Conservation (phyloP, 164 flowering plant genomes). For the Stephania japonica region DNA sequence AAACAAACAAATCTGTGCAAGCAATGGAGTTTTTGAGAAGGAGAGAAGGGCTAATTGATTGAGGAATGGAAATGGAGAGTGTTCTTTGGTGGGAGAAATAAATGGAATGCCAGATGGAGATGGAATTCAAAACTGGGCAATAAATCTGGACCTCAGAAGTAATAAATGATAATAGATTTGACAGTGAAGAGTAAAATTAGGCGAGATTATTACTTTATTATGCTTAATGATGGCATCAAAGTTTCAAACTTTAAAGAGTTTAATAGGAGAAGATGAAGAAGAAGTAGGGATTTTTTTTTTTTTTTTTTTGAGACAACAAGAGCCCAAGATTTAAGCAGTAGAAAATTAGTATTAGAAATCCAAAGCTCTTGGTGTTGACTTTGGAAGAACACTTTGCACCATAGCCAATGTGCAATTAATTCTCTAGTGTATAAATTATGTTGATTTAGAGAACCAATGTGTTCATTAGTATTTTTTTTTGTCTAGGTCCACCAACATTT, state of each 20-base stretch:
- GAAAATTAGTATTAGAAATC: constrained; percentile 10
- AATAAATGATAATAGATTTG: constrained; percentile 10
- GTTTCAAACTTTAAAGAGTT: not conserved
- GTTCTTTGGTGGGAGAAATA: constrained; percentile 21
- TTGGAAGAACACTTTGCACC: constrained; percentile 24
- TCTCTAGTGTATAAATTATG: constrained; percentile 1
- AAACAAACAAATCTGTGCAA: constrained; percentile 8
- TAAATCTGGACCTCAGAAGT: constrained; percentile 17
- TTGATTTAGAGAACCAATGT: constrained; percentile 6
- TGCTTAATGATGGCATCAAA: constrained; percentile 1
- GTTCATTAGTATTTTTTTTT: not conserved
- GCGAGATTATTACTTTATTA: not conserved
- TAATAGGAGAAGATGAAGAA: constrained; percentile 3
- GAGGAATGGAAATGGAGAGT: not conserved
- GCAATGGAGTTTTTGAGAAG: constrained; percentile 18
- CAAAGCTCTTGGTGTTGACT: constrained; percentile 29
- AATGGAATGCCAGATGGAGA: constrained; percentile 27
- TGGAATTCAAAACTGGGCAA: constrained; percentile 22
- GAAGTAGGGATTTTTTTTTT: not conserved
- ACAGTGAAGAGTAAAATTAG: not conserved
- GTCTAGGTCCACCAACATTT: not conserved
- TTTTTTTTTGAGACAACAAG: not conserved
- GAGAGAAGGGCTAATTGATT: constrained; percentile 6
- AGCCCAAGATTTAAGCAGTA: constrained; percentile 3
- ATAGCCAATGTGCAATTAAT: constrained; percentile 33